These are phyloP conservation scores for Cutaneotrichosporon curvatum DNA, from an alignment of 1,284 basidiomycete genomes.

Conservation along the genomic window DNA sequence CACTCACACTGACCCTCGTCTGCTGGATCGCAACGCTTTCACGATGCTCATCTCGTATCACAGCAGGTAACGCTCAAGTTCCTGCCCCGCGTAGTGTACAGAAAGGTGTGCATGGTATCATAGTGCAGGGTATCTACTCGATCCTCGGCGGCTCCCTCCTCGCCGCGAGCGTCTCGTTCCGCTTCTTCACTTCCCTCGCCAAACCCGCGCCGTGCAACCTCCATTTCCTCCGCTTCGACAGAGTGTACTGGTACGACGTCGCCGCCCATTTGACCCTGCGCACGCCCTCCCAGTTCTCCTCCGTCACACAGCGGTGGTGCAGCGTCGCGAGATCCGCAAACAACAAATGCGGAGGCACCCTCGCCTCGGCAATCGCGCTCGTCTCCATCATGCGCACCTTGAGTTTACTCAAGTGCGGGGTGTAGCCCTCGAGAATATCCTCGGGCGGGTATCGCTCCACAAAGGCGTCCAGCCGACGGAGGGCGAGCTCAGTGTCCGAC, in stretches of 20 bases:
- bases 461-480: slow-evolving; percentile 25
- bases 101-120: too few relatives aligned
- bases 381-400: slow-evolving; percentile 31
- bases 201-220: slow-evolving; percentile 26
- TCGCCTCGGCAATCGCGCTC: slow-evolving; percentile 29
- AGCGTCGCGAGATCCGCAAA: slow-evolving; percentile 40
- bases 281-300: slow-evolving; percentile 27
- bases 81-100: too few relatives aligned
- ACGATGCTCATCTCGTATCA: too few relatives aligned
- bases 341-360: slow-evolving; percentile 42
- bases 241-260: slow-evolving; percentile 25
- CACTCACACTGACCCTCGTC: too few relatives aligned
- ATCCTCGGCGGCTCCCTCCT: not conserved
- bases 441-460: slow-evolving; percentile 29
- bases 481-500: slow-evolving; percentile 13
- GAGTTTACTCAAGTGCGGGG: slow-evolving; percentile 22
- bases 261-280: slow-evolving; percentile 30
- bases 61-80: too few relatives aligned
- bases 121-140: slow-evolving; percentile 3
- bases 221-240: slow-evolving; percentile 30
- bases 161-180: not conserved
- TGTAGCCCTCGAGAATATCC: slow-evolving; percentile 23
- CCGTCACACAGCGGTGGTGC: slow-evolving; percentile 36
- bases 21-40: too few relatives aligned
- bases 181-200: slow-evolving; percentile 3